Evolutionary conservation across 257 asterid genomes (phyloP).

Genomic region (Solanum medicagineum): DNA sequence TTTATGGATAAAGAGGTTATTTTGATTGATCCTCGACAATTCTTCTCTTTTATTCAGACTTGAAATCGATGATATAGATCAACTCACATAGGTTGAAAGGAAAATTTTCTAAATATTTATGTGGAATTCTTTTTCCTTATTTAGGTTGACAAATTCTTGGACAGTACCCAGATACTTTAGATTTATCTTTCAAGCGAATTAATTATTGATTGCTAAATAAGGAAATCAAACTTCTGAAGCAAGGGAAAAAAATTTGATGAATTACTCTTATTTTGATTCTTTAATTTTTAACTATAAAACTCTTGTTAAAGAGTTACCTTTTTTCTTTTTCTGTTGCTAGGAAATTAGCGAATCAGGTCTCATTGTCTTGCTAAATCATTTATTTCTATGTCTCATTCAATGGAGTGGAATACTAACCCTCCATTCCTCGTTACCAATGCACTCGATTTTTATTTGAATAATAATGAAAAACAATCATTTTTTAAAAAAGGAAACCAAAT

Average conservation of each 20-base stretch:
- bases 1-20: neutral
- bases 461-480: too few relatives aligned
- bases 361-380: too few relatives aligned
- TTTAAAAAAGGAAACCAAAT: neutral
- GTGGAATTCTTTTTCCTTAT: neutral
- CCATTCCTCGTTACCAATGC: too few relatives aligned
- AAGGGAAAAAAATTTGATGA: too few relatives aligned
- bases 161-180: neutral
- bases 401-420: too few relatives aligned
- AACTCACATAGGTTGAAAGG: neutral
- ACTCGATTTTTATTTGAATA: too few relatives aligned
- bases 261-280: too few relatives aligned
- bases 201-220: neutral
- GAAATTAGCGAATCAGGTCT: too few relatives aligned
- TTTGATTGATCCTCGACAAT: neutral
- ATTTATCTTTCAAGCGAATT: neutral
- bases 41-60: neutral
- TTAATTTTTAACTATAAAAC: too few relatives aligned
- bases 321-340: too few relatives aligned
- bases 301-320: too few relatives aligned
- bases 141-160: neutral
- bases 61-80: neutral
- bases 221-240: neutral
- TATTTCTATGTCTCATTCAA: too few relatives aligned
- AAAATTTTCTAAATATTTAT: neutral